phyloP scores from a whole-genome alignment of 108 stramenopile species.

The Fragilariopsis cylindrus region DNA sequence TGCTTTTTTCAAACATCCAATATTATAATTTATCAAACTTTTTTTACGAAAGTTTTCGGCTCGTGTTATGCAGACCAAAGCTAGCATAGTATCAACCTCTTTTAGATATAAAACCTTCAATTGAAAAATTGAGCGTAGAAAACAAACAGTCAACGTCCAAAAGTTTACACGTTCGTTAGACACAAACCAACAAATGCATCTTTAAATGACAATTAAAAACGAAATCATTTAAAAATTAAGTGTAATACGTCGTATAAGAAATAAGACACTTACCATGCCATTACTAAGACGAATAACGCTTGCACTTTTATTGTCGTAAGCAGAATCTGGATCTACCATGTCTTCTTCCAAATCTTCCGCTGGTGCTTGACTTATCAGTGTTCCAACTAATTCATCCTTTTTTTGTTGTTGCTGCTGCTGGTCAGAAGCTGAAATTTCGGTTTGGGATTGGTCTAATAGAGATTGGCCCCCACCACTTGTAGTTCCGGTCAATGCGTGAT shows the following conservation, averaged over 20 bases:
- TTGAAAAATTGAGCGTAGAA: neutral
- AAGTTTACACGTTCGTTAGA: neutral
- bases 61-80: slow-evolving; percentile 95
- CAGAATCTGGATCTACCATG: slow-evolving; percentile 68
- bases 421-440: too few species aligned
- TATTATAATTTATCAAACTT: slow-evolving; percentile 97
- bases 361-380: slow-evolving; percentile 65
- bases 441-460: neutral
- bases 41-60: slow-evolving; percentile 93
- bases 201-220: neutral
- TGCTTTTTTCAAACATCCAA: slow-evolving; percentile 90
- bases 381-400: slow-evolving; percentile 66
- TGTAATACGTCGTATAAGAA: neutral
- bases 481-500: slow-evolving; percentile 2
- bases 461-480: slow-evolving; percentile 19
- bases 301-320: slow-evolving; percentile 91
- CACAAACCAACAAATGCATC: too few species aligned
- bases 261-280: slow-evolving; percentile 75
- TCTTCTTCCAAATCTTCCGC: slow-evolving; percentile 51
- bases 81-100: slow-evolving; percentile 95
- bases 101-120: slow-evolving; percentile 79
- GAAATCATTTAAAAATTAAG: neutral
- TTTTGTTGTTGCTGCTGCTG: slow-evolving; percentile 20
- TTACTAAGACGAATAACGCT: slow-evolving; percentile 95
- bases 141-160: neutral